Evolutionary conservation across 2,329 filamentous ascomycete species (phyloP), one percentile per base, ranked within the genome.

Genomic region (Sphaerulina vaccinii): DNA sequence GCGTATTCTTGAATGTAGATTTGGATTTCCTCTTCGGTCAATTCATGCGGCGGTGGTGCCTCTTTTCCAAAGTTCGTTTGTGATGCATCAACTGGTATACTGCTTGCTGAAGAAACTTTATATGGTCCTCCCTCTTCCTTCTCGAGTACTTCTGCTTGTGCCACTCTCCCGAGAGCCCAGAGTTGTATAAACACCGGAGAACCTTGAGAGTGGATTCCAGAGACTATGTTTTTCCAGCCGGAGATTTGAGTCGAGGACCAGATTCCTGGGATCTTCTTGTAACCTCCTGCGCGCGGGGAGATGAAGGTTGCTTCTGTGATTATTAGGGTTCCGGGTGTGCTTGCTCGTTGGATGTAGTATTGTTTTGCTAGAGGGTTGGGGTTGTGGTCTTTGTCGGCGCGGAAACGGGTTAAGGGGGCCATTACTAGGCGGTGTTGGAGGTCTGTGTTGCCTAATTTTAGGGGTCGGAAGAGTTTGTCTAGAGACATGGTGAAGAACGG

Each of bases 151-250:
- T 66, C 54, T 0, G 69, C 64, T 52, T 72, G 66, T 0, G 79
- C 79, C 2, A 76, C 75, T 3, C 85, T 78, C 3, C 85, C 84
- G 5, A 82, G 70, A 0, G 76, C 77, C 75, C 82, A 86, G 0
- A 88, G 71, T 62, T 88, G 85, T 1, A 76, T 66, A 68, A 75
- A 86, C 45, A 87, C 82, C 62, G 75, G 81, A 15, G 75, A 78
- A 4, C 79, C 79, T 60, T 84, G 84, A 18, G 72, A 73, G 64
- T 88, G 85, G 0, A 88, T 82, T 1, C 78, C 79, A 21, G 82
- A 76, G 2, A 79, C 83, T 36, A 87, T 71, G 11, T 75, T 69
- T 55, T 77, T 80, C 85, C 84, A 88, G 0, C 72, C 78, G 1
- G 72, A 73, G 36, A 85, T 73, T 53, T 86, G 82, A n/a, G 73